Conservation (phyloP, 2,329 filamentous ascomycete species). For the Amylocarpus encephaloides region DNA sequence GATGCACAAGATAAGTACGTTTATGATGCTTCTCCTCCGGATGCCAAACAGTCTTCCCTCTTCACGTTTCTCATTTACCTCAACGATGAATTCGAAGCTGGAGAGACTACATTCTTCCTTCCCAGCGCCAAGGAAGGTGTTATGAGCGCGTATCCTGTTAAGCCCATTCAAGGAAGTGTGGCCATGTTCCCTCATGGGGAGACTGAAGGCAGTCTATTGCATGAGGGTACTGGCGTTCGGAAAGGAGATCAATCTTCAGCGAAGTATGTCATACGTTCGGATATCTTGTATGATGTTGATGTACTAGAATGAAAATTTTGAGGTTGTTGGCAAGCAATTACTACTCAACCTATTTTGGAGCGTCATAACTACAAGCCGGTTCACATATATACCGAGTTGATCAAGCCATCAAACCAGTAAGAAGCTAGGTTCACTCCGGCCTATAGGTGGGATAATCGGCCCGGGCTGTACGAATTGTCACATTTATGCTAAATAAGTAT, state of each 20-base stretch:
- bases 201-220: slow-evolving; percentile 55
- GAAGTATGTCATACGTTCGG: slow-evolving; percentile 64
- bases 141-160: slow-evolving; percentile 63
- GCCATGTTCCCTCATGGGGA: slow-evolving; percentile 67
- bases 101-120: slow-evolving; percentile 66
- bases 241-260: slow-evolving; percentile 50
- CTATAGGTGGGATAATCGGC: too few relatives aligned
- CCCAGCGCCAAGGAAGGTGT: slow-evolving; percentile 57
- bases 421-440: too few relatives aligned
- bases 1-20: slow-evolving; percentile 45
- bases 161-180: slow-evolving; percentile 61
- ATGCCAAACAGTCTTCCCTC: slow-evolving; percentile 56
- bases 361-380: too few relatives aligned
- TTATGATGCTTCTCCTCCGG: slow-evolving; percentile 57
- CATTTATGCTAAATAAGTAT: too few relatives aligned
- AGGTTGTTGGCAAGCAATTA: not conserved
- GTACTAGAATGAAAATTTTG: slow-evolving; percentile 3
- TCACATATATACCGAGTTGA: too few relatives aligned
- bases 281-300: slow-evolving; percentile 61
- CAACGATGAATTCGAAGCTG: slow-evolving; percentile 65
- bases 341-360: not conserved
- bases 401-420: too few relatives aligned
- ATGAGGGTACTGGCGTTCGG: slow-evolving; percentile 65
- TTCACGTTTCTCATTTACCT: slow-evolving; percentile 66
- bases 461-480: too few relatives aligned